phyloP scores from a whole-genome alignment of 345 rosid species.

The Corchorus olitorius region DNA sequence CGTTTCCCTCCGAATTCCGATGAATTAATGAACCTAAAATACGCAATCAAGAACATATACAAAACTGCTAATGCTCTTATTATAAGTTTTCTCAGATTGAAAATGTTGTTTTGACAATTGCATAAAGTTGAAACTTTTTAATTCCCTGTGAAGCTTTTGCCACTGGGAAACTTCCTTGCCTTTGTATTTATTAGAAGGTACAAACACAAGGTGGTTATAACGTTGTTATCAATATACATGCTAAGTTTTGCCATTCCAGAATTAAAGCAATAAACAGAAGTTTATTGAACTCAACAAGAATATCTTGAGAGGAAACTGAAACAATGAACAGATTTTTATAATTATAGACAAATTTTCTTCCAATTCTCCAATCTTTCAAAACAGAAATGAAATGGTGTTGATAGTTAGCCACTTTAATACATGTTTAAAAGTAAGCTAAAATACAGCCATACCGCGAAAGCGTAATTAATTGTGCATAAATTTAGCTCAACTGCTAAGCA shows the following conservation, averaged over 20 bases:
- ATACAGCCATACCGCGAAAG: background rate
- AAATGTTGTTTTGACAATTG: constrained; percentile 8
- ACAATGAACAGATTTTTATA: constrained; percentile 11
- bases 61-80: too few relatives aligned
- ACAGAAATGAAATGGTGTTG: background rate
- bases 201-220: constrained; percentile 19
- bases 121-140: constrained; percentile 5
- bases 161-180: constrained; percentile 45
- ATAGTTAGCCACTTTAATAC: background rate
- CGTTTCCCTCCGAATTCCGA: background rate
- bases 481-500: background rate
- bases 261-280: background rate
- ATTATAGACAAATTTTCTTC: background rate
- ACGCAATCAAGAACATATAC: background rate
- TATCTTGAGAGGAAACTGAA: background rate
- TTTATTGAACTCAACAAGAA: background rate
- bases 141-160: constrained; percentile 9
- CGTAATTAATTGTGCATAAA: constrained; percentile 1
- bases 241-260: constrained; percentile 1
- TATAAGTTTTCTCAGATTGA: background rate
- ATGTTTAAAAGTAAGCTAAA: background rate
- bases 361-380: background rate
- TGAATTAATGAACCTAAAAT: background rate
- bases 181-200: constrained; percentile 29
- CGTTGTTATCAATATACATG: constrained; percentile 8